Base-by-base conservation (phyloP, 2,329 filamentous ascomycete species). In the Ophiocordyceps camponoti-rufipedis region DNA sequence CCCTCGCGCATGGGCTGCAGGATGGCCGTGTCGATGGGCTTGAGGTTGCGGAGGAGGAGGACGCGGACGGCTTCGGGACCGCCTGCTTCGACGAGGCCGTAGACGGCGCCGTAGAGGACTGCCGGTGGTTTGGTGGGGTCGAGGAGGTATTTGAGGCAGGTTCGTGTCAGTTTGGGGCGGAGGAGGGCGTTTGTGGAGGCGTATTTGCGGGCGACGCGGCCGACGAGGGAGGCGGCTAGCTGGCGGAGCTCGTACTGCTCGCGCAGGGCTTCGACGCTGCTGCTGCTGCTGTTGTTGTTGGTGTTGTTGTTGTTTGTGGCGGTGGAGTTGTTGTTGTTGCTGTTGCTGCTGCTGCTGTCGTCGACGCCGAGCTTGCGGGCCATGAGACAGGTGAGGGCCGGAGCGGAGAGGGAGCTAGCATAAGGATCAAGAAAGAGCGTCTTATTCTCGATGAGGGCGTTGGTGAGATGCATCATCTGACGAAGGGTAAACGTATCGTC, bases 401-500 rank as follows among this genome's bases (percentile, higher is more conserved):
- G 82, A 0, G 89, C 86, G 6, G 89, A 80, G 45, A 96, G 74
- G 8, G 75, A 63, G 45, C 68, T 73, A 45, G 74, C 72, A 50
- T 78, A 78, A 0, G 75, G 72, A 40, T 76, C 72, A 32, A 77
- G 61, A 62, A 86, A 93, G 33, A 95, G 75, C 51, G 78, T 79
- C 48, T 78, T 75, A 58, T 95, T 96, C 52, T 81, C 75, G 44
- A 95, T 82, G 44, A 98, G 69, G 2, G 89, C 85, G 44, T 84
- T 76, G 1, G 85, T 81, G 48, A 96, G 76, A 55, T 87, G 81
- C 82, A 98, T 89, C 77, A 94, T 91, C 60, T 93, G 86, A 18
- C 79, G 80, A 19, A 98, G 71, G 5, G 87, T 78, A 58, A 95
- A 95, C 2, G 88, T 74, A 60, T 94, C 85, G 63, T 94, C 88